phyloP scores from a whole-genome alignment of 768 basidiomycete species.

The Auricularia heimuer region DNA sequence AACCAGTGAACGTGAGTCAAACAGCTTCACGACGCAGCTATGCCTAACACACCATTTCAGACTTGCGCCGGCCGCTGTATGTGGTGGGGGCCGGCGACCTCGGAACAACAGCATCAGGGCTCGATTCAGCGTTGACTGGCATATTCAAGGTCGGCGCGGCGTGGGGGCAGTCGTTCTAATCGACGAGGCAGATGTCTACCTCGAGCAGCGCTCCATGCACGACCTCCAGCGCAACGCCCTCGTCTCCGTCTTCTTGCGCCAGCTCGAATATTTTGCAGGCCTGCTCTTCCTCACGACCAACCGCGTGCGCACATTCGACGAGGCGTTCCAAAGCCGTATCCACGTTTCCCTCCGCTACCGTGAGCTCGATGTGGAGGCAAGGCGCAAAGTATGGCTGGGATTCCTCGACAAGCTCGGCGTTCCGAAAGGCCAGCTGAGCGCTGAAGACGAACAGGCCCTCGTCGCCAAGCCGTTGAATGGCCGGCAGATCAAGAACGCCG shows the following conservation, averaged over 20 bases:
- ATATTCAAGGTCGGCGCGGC: conserved; percentile 25
- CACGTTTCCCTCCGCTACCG: conserved; percentile 44
- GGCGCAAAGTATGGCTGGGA: conserved; percentile 50
- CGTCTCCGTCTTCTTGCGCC: conserved; percentile 50
- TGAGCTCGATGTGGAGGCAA: conserved; percentile 44
- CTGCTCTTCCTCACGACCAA: conserved; percentile 33
- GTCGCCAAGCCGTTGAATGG: conserved; percentile 49
- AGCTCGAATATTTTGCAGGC: conserved; percentile 25
- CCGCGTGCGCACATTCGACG: conserved; percentile 28
- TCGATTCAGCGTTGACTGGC: conserved; percentile 21
- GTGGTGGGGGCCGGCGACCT: conserved; percentile 27
- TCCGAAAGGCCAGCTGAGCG: conserved; percentile 23
- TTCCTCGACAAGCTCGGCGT: conserved; percentile 36
- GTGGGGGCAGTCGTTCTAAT: conserved; percentile 28
- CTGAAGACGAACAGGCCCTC: conserved; percentile 35
- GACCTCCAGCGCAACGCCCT: conserved; percentile 60
- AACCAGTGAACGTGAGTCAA: not conserved
- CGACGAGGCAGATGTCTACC: conserved; percentile 54
- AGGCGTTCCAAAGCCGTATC: conserved; percentile 24
- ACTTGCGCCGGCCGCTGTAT: conserved; percentile 21
- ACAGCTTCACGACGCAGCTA: not conserved
- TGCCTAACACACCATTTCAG: not conserved
- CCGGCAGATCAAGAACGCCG: conserved; percentile 61
- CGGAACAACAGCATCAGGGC: conserved; percentile 20
- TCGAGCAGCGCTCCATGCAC: conserved; percentile 56